These are phyloP conservation scores for Flaveria floridana DNA, from an alignment of 140 eudicot genomes.

Conservation along the genomic window DNA sequence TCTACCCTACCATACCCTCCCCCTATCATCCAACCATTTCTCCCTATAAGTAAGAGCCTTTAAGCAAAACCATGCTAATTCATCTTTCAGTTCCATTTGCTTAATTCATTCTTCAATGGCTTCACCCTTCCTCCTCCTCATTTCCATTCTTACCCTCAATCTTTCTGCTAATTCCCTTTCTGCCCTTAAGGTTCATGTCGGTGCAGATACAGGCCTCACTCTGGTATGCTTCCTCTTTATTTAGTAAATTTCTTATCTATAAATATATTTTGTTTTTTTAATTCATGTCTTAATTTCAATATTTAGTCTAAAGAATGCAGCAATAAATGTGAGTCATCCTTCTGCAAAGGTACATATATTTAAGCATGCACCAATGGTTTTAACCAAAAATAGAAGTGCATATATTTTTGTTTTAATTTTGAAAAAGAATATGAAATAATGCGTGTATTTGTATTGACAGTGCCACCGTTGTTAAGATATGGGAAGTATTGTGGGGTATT, in stretches of 20 bases:
- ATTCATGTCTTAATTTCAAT: neutral
- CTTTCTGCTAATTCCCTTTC: slow-evolving; percentile 30
- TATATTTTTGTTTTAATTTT: neutral
- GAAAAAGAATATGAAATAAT: neutral
- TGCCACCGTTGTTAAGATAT: slow-evolving; percentile 88
- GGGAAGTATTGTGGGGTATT: slow-evolving; percentile 91
- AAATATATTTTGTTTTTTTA: neutral
- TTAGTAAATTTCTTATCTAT: neutral
- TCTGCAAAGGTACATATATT: slow-evolving; percentile 54
- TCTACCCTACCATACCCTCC: slow-evolving; percentile 14
- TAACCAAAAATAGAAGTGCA: neutral
- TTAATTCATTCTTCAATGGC: slow-evolving; percentile 49
- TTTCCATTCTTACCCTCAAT: slow-evolving; percentile 34
- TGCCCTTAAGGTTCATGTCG: slow-evolving; percentile 60
- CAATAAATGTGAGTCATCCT: slow-evolving; percentile 69
- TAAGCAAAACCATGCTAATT: slow-evolving; percentile 45
- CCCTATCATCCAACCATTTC: slow-evolving; percentile 36
- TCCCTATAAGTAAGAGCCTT: slow-evolving; percentile 46
- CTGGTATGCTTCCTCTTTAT: slow-evolving; percentile 38
- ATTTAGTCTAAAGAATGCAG: slow-evolving; percentile 62
- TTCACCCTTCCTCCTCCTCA: slow-evolving; percentile 32
- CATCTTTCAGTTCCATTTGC: slow-evolving; percentile 17
- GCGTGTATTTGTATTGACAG: slow-evolving; percentile 31
- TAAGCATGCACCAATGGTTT: neutral
- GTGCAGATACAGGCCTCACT: slow-evolving; percentile 31